These are phyloP conservation scores for Salicornia ramosissima DNA, from an alignment of 148 eudicot genomes.

Conservation along the genomic window DNA sequence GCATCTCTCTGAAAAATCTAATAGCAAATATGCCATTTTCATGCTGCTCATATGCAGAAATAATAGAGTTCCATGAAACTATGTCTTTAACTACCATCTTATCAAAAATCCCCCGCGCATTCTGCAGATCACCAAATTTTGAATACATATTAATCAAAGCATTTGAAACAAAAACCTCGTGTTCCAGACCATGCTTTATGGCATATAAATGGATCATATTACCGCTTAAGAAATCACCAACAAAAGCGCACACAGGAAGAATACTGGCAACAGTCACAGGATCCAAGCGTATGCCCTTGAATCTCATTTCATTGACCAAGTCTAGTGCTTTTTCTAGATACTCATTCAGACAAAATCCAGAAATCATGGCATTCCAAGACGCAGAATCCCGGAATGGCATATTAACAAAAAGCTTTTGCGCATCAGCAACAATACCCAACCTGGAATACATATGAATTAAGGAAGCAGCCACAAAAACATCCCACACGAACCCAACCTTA, in stretches of 20 bases:
- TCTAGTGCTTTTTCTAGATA: conserved; percentile 43
- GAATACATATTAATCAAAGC: conserved; percentile 73
- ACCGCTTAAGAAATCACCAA: conserved; percentile 37
- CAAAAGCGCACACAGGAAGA: conserved; percentile 61
- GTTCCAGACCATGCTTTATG: conserved; percentile 62
- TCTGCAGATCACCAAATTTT: conserved; percentile 44
- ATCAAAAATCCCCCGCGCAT: conserved; percentile 47
- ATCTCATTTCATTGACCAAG: conserved; percentile 46
- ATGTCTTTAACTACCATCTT: conserved; percentile 47
- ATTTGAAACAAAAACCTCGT: conserved; percentile 54
- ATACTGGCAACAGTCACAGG: conserved; percentile 55
- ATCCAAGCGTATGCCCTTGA: conserved; percentile 44
- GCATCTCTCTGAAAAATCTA: conserved; percentile 40
- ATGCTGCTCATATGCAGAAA: conserved; percentile 70
- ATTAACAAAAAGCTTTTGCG: conserved; percentile 40
- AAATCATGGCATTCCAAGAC: conserved; percentile 73
- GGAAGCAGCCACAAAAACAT: conserved; percentile 69
- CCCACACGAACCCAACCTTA: conserved; percentile 66
- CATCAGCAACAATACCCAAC: conserved; percentile 39
- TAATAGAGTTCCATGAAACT: conserved; percentile 73
- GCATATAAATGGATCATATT: conserved; percentile 51
- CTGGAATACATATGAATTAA: conserved; percentile 72
- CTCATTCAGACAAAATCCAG: conserved; percentile 65
- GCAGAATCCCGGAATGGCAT: conserved; percentile 66
- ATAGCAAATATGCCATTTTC: conserved; percentile 37